Base-by-base conservation (phyloP, 2,329 filamentous ascomycete genomes). In the Monosporascus sp. region DNA sequence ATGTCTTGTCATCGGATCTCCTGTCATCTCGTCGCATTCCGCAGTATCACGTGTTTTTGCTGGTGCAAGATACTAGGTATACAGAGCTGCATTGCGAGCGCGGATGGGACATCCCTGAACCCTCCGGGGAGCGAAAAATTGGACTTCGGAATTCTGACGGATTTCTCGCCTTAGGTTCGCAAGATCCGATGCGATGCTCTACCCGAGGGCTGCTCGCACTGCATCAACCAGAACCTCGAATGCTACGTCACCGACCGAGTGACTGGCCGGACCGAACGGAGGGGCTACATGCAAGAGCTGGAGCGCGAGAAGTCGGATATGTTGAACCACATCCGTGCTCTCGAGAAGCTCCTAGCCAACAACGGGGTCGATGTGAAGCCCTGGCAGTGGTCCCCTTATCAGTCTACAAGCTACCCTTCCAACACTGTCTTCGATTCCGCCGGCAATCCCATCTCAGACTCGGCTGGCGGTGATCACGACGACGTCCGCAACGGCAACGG, bases 221-320 rank as follows among this genome's bases (percentile, higher is more conserved):
- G 91, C 74, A 75, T 83, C 62, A 85, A 87, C 70, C 88, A 89
- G 67, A 85, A 84, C 58, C 83, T 88, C 62, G 82, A 89, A 65
- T 96, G 91, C 73, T 86, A 83, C 72, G 91, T 91, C 51, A 96
- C 91, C 54, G 91, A 96, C 70, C 85, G 91, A 62, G 90, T 94
- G 65, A 92, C 89, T 3, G 89, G 90, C 54, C 86, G 88, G 58
- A 89, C 90, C 49, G 87, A 89, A 55, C 83, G 85, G 53, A 79
- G 91, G 62, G 91, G 91, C 51, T 91, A 93, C 64, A 78, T 89
- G 59, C 86, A 92, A 66, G 81, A 86, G 61, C 76, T 94, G 52
- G 89, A 96, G 70, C 79, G 81, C 55, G 84, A 91, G 65, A 86
- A 87, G 69, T 75, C 72, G n/a, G 79, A 80, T 60, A 81, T 93